These are phyloP conservation scores for Lentinula aciculospora DNA, from an alignment of 768 basidiomycete genomes.

Conservation along the genomic window DNA sequence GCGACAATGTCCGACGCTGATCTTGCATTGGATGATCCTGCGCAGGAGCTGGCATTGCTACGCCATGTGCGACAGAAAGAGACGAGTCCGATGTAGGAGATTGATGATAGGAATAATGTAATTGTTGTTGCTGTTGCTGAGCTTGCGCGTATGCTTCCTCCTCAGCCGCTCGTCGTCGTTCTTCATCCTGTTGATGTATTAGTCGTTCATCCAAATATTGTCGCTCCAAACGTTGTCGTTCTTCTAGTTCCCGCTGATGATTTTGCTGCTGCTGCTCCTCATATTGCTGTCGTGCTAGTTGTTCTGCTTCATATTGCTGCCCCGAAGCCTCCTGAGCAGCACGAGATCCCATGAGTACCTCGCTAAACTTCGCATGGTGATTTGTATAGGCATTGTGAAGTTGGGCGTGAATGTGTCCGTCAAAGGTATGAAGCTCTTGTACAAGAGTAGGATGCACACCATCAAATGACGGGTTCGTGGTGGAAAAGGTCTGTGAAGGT, in stretches of 20 bases:
- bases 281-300: slow-evolving; percentile 16
- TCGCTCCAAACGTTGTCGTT: slow-evolving; percentile 11
- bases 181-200: slow-evolving; percentile 4
- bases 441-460: slow-evolving; percentile 52
- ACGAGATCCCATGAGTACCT: slow-evolving; percentile 1
- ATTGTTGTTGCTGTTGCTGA: slow-evolving; percentile 1
- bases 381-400: slow-evolving; percentile 39
- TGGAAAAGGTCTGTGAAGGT: slow-evolving; percentile 23
- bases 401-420: slow-evolving; percentile 46
- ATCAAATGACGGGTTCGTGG: slow-evolving; percentile 33
- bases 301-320: slow-evolving; percentile 15
- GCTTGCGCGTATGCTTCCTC: slow-evolving; percentile 2
- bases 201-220: slow-evolving; percentile 9
- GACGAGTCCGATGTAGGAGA: not conserved
- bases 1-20: not conserved
- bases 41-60: not conserved
- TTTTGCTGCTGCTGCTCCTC: slow-evolving; percentile 13
- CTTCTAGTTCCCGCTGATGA: slow-evolving; percentile 11
- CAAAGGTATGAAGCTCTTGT: slow-evolving; percentile 50
- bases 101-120: not conserved
- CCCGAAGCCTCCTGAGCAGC: slow-evolving; percentile 21
- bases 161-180: slow-evolving; percentile 1
- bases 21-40: slow-evolving; percentile 2
- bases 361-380: slow-evolving; percentile 2
- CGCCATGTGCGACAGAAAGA: not conserved